Evolutionary conservation across 345 rosid species (phyloP).

Genomic region (Salix exigua): DNA sequence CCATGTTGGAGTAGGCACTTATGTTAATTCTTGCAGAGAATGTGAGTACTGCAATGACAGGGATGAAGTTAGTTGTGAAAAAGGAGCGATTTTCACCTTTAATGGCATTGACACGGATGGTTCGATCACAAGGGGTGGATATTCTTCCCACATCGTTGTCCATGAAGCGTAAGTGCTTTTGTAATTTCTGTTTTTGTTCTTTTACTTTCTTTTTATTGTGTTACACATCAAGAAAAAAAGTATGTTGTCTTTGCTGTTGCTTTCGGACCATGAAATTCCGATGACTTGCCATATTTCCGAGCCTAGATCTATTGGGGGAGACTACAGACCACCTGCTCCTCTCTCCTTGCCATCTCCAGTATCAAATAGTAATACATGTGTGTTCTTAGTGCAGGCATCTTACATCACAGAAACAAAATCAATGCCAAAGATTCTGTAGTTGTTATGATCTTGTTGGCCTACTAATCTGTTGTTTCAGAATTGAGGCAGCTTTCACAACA

Average conservation of each 20-base stretch:
- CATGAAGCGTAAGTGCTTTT: constrained; percentile 52
- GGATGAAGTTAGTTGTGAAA: constrained; percentile 53
- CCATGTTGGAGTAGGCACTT: constrained; percentile 88
- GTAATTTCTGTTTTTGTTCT: not conserved
- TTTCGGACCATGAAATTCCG: too few relatives aligned
- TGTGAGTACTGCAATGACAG: constrained; percentile 64
- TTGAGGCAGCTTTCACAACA: not conserved
- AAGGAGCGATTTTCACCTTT: constrained; percentile 54
- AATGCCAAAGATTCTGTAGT: not conserved
- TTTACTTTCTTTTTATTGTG: not conserved
- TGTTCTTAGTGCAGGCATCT: too few relatives aligned
- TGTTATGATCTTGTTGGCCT: not conserved
- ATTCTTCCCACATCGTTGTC: constrained; percentile 68
- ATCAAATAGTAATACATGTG: not conserved
- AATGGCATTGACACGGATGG: constrained; percentile 72
- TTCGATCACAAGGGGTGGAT: constrained; percentile 78
- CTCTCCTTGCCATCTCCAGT: too few relatives aligned
- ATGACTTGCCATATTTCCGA: too few relatives aligned
- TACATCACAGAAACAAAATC: not conserved
- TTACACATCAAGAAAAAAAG: too few relatives aligned
- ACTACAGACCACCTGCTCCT: not conserved
- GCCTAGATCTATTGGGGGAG: too few relatives aligned
- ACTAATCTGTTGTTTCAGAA: not conserved
- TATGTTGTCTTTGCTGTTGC: too few relatives aligned
- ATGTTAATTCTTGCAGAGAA: constrained; percentile 71